Base-by-base conservation (phyloP, 768 basidiomycete genomes). In the Hericium alpestre region DNA sequence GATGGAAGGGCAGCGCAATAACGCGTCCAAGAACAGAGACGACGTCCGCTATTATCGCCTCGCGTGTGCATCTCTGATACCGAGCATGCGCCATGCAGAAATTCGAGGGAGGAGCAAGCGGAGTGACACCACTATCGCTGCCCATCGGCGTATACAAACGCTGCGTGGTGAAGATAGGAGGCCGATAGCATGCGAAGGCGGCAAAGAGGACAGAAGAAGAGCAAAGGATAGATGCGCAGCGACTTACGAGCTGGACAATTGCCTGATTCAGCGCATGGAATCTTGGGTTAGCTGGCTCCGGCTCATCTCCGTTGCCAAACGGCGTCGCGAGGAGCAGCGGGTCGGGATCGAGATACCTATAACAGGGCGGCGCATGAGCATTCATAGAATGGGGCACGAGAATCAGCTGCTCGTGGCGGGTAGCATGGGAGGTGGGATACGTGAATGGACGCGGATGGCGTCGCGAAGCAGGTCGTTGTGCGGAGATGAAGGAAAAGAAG, bases 251-350 rank as follows among this genome's bases (percentile, higher is more conserved):
- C 65, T 93, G 90, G 1, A 96, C 96, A 58, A 99, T 88, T 1
- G 96, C 96, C 70, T 87, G 83, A 69, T 97, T 99, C 23, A 98
- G 78, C 10, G 90, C 82, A 67, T 98, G 93, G 68, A 96, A 98
- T 60, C 86, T 85, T 10, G 88, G 87, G 65, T 91, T 87, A 8
- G 75, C 66, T 13, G 71, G 71, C 51, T 76, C 76, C 18, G 71
- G 75, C 69, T 87, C 76, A 70, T 77, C 64, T 60, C 71, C 63
- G 62, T 75, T 75, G 10, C 82, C 85, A 46, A 76, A 81, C 52
- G 80, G 79, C 37, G 80, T 78, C 1, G 80, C 80, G 23, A 99
- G 81, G 7, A 99, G 75, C 51, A 90, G 76, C 12, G 96, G 94
- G 70, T 99, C 96, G 56, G 95, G 93, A 66, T 98, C 94, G 38